phyloP scores from a whole-genome alignment of 306 rosid species.

The Malus fusca region DNA sequence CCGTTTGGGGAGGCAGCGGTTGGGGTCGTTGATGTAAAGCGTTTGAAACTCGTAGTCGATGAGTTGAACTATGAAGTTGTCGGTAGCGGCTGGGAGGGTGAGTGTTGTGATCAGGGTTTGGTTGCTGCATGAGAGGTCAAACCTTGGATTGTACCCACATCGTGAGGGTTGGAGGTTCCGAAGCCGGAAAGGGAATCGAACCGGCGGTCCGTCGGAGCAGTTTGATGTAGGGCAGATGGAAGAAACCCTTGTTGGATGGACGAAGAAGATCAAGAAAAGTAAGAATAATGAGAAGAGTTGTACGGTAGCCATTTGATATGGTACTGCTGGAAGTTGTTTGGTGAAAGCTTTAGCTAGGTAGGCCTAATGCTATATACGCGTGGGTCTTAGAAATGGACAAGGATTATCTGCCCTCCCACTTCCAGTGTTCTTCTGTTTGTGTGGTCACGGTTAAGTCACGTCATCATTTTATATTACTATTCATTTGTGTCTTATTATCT shows the following conservation, averaged over 20 bases:
- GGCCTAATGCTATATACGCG: background rate
- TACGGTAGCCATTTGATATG: background rate
- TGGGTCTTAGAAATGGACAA: background rate
- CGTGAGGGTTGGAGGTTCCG: background rate
- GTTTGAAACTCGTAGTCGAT: slow-evolving; percentile 12
- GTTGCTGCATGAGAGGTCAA: slow-evolving; percentile 18
- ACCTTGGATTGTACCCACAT: slow-evolving; percentile 11
- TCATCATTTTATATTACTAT: too few relatives aligned
- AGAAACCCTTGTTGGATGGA: slow-evolving; percentile 6
- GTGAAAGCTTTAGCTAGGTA: background rate
- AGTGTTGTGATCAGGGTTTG: slow-evolving; percentile 9
- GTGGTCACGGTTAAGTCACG: too few relatives aligned
- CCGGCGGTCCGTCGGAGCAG: background rate
- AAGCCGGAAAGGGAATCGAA: slow-evolving; percentile 33
- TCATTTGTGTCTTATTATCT: too few relatives aligned
- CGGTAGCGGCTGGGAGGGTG: slow-evolving; percentile 18
- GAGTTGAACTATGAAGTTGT: background rate
- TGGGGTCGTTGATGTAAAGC: slow-evolving; percentile 16
- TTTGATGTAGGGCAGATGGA: background rate
- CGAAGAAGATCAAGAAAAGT: slow-evolving; percentile 1
- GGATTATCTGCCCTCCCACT: too few relatives aligned
- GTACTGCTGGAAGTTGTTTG: background rate
- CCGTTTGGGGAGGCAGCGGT: slow-evolving; percentile 23
- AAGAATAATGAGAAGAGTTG: background rate
- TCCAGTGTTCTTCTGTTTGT: too few relatives aligned